Conservation (phyloP, 345 rosid genomes). For the Physaria fendleri region DNA sequence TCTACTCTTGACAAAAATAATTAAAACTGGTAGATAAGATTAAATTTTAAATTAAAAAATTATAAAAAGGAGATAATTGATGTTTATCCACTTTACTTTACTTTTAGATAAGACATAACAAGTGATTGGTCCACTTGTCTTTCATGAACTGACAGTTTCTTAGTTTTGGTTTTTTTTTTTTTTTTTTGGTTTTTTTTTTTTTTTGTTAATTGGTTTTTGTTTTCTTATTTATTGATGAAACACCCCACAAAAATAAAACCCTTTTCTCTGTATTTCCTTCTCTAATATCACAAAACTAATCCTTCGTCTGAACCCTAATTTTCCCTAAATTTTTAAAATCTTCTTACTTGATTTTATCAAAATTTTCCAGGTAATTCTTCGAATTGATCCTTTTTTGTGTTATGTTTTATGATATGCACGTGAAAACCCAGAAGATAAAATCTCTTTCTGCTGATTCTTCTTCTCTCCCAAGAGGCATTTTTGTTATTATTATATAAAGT, state of each 20-base stretch:
- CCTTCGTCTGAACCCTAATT: neutral
- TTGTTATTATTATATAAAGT: conserved; percentile 15
- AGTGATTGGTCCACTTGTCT: conserved; percentile 34
- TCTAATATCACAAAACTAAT: neutral
- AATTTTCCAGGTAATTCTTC: neutral
- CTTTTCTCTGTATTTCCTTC: neutral
- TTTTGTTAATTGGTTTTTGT: neutral
- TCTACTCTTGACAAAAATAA: neutral
- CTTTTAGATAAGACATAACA: conserved; percentile 24
- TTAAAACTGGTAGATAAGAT: neutral
- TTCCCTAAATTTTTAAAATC: neutral
- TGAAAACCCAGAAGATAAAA: conserved; percentile 52
- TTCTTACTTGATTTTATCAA: neutral
- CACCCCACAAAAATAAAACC: neutral
- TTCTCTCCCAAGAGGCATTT: conserved; percentile 17
- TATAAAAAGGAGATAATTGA: neutral
- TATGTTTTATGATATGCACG: conserved; percentile 48
- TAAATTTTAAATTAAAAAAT: neutral
- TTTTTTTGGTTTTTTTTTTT: neutral
- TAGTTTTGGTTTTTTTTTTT: conserved; percentile 9
- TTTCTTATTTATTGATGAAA: neutral
- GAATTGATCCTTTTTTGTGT: conserved; percentile 19
- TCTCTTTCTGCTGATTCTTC: conserved; percentile 18
- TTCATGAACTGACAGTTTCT: conserved; percentile 30
- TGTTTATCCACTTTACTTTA: conserved; percentile 21